phyloP scores from a whole-genome alignment of 1,139 yeast species.

The Wickerhamiella infanticola region DNA sequence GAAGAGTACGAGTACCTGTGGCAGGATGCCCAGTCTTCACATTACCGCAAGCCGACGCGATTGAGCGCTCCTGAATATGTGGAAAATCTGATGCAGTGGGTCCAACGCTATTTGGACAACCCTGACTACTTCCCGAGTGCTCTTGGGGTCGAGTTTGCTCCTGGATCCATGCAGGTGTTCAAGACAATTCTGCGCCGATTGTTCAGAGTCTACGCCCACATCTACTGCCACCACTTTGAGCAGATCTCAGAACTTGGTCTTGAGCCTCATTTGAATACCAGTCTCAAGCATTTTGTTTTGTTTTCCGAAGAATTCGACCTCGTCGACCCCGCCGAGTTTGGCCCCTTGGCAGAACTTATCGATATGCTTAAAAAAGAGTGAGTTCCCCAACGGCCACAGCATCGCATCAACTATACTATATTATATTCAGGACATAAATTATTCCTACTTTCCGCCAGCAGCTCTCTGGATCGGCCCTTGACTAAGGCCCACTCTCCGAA shows the following conservation, averaged over 20 bases:
- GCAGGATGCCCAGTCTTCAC: constrained; percentile 49
- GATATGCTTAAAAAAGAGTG: constrained; percentile 35
- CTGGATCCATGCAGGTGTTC: constrained; percentile 42
- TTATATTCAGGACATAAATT: too few relatives aligned
- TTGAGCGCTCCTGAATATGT: constrained; percentile 91
- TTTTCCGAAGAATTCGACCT: constrained; percentile 73
- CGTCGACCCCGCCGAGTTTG: constrained; percentile 67
- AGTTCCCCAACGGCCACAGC: neutral
- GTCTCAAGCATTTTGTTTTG: constrained; percentile 83
- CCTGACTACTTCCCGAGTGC: constrained; percentile 82
- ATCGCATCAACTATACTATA: neutral
- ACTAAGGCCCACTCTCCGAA: neutral
- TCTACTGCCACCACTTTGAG: constrained; percentile 93
- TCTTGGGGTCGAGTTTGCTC: constrained; percentile 64
- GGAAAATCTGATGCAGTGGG: constrained; percentile 88
- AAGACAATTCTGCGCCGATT: constrained; percentile 78
- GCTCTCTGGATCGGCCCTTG: neutral
- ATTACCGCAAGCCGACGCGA: constrained; percentile 45
- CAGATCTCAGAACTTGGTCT: constrained; percentile 83
- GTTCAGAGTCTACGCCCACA: constrained; percentile 94
- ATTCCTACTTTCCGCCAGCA: too few relatives aligned
- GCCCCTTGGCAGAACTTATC: constrained; percentile 81
- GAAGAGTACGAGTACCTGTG: constrained; percentile 92
- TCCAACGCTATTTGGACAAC: constrained; percentile 77
- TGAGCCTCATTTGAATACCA: constrained; percentile 85